Evolutionary conservation across 2,329 filamentous ascomycete species (phyloP).

Genomic region (Calonectria honghensis): DNA sequence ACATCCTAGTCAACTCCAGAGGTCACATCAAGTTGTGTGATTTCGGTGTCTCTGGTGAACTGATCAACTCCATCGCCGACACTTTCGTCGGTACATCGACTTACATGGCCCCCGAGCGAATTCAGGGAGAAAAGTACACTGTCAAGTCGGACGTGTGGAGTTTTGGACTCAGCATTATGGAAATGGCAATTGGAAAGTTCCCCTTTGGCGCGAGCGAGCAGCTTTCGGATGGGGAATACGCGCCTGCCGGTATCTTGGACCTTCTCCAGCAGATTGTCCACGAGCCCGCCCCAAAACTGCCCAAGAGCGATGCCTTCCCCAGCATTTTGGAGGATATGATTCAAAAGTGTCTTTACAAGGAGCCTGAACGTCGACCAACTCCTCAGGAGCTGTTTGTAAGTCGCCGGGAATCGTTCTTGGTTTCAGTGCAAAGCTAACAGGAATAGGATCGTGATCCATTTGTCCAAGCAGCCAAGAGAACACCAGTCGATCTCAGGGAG

Average conservation of each 20-base stretch:
- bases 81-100: conserved; percentile 99
- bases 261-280: conserved; percentile 98
- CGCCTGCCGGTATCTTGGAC: conserved; percentile 95
- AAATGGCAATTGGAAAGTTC: conserved; percentile 97
- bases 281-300: conserved; percentile 93
- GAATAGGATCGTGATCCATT: conserved; percentile 91
- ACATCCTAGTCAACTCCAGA: conserved; percentile 95
- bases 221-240: conserved; percentile 83
- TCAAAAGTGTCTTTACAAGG: conserved; percentile 94
- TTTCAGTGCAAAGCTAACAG: conserved; percentile 43
- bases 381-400: conserved; percentile 94
- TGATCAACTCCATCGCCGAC: conserved; percentile 98
- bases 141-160: conserved; percentile 99
- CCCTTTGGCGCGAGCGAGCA: conserved; percentile 88
- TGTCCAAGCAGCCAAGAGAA: conserved; percentile 96
- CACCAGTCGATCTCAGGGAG: conserved; percentile 92
- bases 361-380: conserved; percentile 90
- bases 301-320: conserved; percentile 98
- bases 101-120: conserved; percentile 99
- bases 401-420: conserved; percentile 38
- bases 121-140: conserved; percentile 96
- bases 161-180: conserved; percentile 96
- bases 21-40: conserved; percentile 98
- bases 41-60: conserved; percentile 98
- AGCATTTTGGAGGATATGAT: conserved; percentile 97